Base-by-base conservation (phyloP, 202 grass and related monocot genomes). In the Bolboschoenoplectus hybrid region DNA sequence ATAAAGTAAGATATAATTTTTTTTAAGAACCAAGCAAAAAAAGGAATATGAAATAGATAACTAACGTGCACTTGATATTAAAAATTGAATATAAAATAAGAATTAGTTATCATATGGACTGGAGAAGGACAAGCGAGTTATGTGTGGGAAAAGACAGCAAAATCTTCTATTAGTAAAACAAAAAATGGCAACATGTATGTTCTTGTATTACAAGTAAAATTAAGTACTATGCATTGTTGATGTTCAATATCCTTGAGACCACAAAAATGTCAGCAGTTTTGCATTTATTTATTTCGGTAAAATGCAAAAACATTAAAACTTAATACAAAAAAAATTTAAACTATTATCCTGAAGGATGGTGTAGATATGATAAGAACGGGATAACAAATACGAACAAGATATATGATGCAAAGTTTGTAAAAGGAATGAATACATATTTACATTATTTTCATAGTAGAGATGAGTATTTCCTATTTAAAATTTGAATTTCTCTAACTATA, bases 311-410 rank as follows among this genome's bases (percentile, higher is more conserved):
- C 38, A 69, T 17, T 68, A 68, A 43, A 41, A 17, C 3, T 40
- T 4, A 38, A 13, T 10, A 66, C 11, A 41, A 7, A 40, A 72
- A 4, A 46, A 47, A 4, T 20, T 20, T n/a, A 26, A 11, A 73
- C 26, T 26, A 26, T 20, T 26, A 5, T 72, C 0, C 46, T 35
- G 8, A 64, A 35, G 26, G 2, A 64, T 35, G 7, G 62, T 34
- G 62, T 34, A 63, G 0, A 26, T 26, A 26, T 26, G 1, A 63
- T 64, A 26, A 65, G 63, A 65, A 65, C 20, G 9, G 35, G 9
- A 65, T 10, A 64, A 26, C 62, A 65, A 36, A 65, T 13, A 65
- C 32, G 63, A 65, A 65, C 63, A 65, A 65, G 63, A 36, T 65
- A 65, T 65, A 34, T 63, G 60, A 63, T 63, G 7, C 60, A 63